A percentile compares a stretch with the other conserved stretches of the same genome.
These are phyloP conservation scores for Diaporthe capsici DNA, from an alignment of 2,329 filamentous ascomycete genomes.

Conservation along the genomic window DNA sequence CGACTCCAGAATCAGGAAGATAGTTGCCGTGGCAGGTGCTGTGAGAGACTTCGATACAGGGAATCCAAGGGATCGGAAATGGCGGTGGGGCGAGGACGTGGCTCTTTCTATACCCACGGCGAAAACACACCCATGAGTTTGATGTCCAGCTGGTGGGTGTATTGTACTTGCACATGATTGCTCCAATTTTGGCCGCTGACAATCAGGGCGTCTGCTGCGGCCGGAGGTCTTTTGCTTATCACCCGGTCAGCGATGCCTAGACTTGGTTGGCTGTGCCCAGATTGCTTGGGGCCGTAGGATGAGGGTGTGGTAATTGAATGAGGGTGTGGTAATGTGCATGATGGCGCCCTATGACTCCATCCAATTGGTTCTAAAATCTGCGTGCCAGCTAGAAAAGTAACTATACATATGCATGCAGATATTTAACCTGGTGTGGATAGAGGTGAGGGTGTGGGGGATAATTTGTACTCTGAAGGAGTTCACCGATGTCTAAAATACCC, in stretches of 20 bases:
- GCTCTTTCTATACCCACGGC: background rate
- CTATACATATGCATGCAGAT: too few relatives aligned
- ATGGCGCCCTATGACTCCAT: background rate
- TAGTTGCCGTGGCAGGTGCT: background rate
- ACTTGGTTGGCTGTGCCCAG: background rate
- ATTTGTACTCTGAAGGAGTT: background rate
- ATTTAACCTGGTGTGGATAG: too few relatives aligned
- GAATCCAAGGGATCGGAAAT: background rate
- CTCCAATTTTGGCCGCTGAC: background rate
- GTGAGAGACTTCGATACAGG: background rate
- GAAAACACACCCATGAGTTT: background rate
- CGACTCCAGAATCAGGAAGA: background rate
- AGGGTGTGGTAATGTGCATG: background rate
- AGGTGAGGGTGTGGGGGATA: too few relatives aligned
- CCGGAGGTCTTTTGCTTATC: background rate
- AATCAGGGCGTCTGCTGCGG: background rate
- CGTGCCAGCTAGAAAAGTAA: background rate
- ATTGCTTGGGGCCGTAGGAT: background rate
- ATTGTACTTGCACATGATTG: background rate
- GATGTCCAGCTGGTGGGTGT: too few relatives aligned
- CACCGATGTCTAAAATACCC: background rate
- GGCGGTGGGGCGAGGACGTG: background rate
- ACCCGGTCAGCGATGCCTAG: background rate
- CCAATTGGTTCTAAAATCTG: background rate
- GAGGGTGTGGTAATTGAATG: background rate